Conservation (phyloP, 257 asterid genomes). For the Nicotiana sylvestris region DNA sequence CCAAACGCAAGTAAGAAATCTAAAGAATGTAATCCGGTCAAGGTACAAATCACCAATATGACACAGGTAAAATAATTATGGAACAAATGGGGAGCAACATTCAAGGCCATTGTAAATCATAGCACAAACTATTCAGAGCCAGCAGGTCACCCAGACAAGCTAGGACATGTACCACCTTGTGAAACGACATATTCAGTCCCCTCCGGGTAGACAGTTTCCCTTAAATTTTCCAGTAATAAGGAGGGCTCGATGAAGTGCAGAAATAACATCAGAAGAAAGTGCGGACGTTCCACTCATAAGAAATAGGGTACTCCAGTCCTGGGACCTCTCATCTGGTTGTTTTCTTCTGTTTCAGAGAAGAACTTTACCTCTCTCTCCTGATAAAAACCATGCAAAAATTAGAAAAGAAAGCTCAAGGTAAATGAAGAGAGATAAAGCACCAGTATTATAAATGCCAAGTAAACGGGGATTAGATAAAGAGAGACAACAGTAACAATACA, state of each 20-base stretch:
- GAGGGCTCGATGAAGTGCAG: constrained; percentile 1
- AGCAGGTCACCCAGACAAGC: constrained; percentile 21
- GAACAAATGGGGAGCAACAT: constrained; percentile 9
- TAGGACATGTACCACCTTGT: constrained; percentile 11
- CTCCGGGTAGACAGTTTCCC: constrained; percentile 3
- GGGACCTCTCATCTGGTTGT: constrained; percentile 99
- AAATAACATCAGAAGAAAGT: constrained; percentile 10
- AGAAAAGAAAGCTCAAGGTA: neutral
- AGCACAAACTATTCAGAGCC: constrained; percentile 34
- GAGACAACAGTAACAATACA: neutral
- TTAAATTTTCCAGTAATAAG: constrained; percentile 2
- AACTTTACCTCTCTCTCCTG: constrained; percentile 98
- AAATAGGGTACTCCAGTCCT: constrained; percentile 97
- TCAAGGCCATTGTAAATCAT: constrained; percentile 23
- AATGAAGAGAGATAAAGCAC: neutral
- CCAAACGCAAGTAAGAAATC: neutral
- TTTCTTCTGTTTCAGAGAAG: constrained; percentile 96
- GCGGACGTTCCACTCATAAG: constrained; percentile 33
- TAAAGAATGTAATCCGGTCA: constrained; percentile 4
- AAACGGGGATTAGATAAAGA: neutral
- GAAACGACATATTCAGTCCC: constrained; percentile 7
- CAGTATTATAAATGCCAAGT: neutral
- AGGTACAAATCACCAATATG: constrained; percentile 10
- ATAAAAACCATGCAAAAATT: neutral
- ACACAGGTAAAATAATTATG: neutral